phyloP scores from a whole-genome alignment of 768 basidiomycete species.

The Pisolithus sp. region DNA sequence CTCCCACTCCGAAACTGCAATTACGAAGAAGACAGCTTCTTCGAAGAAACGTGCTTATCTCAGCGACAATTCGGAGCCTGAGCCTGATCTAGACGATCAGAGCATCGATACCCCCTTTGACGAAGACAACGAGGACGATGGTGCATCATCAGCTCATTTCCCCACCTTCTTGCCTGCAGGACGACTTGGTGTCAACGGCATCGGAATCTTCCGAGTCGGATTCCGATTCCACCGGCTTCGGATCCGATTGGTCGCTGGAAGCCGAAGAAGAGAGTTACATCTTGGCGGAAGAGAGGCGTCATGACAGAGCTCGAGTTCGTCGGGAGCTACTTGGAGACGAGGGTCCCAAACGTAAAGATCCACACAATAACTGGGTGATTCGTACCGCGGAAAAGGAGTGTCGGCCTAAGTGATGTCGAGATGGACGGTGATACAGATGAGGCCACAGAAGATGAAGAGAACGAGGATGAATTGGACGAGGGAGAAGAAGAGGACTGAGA shows the following conservation, averaged over 20 bases:
- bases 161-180: slow-evolving; percentile 69
- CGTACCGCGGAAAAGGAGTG: slow-evolving; percentile 64
- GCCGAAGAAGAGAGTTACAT: slow-evolving; percentile 61
- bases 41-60: slow-evolving; percentile 11
- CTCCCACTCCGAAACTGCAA: slow-evolving; percentile 34
- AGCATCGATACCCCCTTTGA: slow-evolving; percentile 29
- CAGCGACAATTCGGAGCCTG: slow-evolving; percentile 18
- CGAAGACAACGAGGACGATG: slow-evolving; percentile 27
- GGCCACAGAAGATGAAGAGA: slow-evolving; percentile 54
- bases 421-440: slow-evolving; percentile 59
- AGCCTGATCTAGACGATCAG: slow-evolving; percentile 30
- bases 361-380: slow-evolving; percentile 60
- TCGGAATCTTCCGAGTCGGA: slow-evolving; percentile 41
- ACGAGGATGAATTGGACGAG: slow-evolving; percentile 30
- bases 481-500: slow-evolving; percentile 42
- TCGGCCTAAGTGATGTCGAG: slow-evolving; percentile 54
- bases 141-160: slow-evolving; percentile 36
- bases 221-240: slow-evolving; percentile 31
- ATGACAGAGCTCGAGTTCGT: slow-evolving; percentile 46
- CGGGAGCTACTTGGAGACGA: slow-evolving; percentile 57
- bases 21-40: slow-evolving; percentile 19
- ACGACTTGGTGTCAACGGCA: slow-evolving; percentile 44
- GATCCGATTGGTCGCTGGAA: slow-evolving; percentile 51
- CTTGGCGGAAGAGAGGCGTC: slow-evolving; percentile 39
- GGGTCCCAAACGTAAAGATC: slow-evolving; percentile 33